phyloP scores from a whole-genome alignment of 2,329 filamentous ascomycete species.

The Reticulascus tulasneorum region DNA sequence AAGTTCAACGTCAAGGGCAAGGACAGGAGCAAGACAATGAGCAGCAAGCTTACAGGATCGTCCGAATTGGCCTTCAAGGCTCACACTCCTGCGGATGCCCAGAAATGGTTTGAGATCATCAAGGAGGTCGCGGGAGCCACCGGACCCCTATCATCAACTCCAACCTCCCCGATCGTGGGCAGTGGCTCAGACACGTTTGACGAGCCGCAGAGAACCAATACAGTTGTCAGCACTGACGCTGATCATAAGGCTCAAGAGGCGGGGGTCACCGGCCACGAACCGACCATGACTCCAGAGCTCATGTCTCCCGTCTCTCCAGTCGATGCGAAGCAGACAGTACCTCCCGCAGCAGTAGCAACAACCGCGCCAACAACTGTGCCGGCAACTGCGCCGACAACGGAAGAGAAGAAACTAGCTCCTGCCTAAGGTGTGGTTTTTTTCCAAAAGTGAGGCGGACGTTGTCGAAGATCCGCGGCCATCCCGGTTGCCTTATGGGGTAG shows the following conservation, averaged over 20 bases:
- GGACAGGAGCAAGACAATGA: conserved; percentile 75
- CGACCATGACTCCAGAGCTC: conserved; percentile 8
- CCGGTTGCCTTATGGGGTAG: conserved; percentile 7
- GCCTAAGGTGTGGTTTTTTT: conserved; percentile 1
- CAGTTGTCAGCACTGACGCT: conserved; percentile 16
- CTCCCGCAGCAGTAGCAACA: conserved; percentile 1
- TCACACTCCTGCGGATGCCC: conserved; percentile 71
- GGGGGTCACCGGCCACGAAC: conserved; percentile 35
- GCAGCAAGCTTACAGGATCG: conserved; percentile 73
- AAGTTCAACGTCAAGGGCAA: conserved; percentile 98
- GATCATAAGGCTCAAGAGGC: conserved; percentile 41
- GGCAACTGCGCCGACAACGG: conserved; percentile 5
- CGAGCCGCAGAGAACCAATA: conserved; percentile 17
- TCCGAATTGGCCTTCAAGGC: conserved; percentile 87
- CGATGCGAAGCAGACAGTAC: no score
- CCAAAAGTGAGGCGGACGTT: conserved; percentile 7
- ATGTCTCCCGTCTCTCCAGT: conserved; percentile 10
- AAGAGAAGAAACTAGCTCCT: conserved; percentile 7
- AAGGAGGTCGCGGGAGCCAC: conserved; percentile 52
- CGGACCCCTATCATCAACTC: conserved; percentile 27
- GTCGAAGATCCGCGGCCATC: background rate
- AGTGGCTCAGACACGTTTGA: no score
- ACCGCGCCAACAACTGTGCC: conserved; percentile 2
- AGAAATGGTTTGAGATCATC: conserved; percentile 81
- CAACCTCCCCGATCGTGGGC: conserved; percentile 28